A percentile compares a stretch with the other conserved stretches of the same genome.
Evolutionary conservation across 371 early-diverging fungal genomes (phyloP).

Genomic region (Rhizopus microsporus): DNA sequence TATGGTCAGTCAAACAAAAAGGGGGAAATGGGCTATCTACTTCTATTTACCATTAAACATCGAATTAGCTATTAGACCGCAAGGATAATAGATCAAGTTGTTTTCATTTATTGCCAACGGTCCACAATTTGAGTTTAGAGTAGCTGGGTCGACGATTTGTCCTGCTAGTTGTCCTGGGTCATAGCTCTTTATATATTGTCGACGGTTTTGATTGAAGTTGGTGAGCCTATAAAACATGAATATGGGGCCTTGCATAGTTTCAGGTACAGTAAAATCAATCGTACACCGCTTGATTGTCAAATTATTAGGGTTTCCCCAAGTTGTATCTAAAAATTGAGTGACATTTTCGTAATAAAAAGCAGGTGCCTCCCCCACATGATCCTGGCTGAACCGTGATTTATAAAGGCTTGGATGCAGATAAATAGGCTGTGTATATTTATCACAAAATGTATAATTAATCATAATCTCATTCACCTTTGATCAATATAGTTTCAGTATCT

Average conservation of each 20-base stretch:
- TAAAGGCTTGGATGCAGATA: conserved; percentile 32
- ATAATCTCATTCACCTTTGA: conserved; percentile 72
- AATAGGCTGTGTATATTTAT: conserved; percentile 33
- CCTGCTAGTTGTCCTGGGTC: conserved; percentile 86
- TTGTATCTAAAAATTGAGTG: conserved; percentile 30
- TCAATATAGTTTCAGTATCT: background rate
- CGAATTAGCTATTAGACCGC: conserved; percentile 98
- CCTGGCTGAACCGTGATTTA: conserved; percentile 19
- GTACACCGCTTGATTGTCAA: conserved; percentile 62
- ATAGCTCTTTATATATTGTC: conserved; percentile 92
- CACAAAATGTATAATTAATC: conserved; percentile 91
- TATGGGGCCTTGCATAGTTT: conserved; percentile 73
- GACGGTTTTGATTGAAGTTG: conserved; percentile 98
- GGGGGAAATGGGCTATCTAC: background rate
- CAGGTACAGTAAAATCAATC: conserved; percentile 73
- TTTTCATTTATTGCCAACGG: conserved; percentile 49
- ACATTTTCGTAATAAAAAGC: conserved; percentile 34
- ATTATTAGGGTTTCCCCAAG: conserved; percentile 47
- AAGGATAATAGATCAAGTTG: conserved; percentile 83
- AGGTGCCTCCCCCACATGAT: conserved; percentile 30
- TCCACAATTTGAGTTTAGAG: conserved; percentile 39
- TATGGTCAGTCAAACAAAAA: background rate
- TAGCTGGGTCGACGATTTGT: conserved; percentile 14
- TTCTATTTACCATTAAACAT: conserved; percentile 76
- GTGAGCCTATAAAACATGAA: conserved; percentile 94